A percentile compares a stretch with the other conserved stretches of the same genome.
These are phyloP conservation scores for Lachancea quebecensis DNA, from an alignment of 805 yeast genomes.

Conservation along the genomic window DNA sequence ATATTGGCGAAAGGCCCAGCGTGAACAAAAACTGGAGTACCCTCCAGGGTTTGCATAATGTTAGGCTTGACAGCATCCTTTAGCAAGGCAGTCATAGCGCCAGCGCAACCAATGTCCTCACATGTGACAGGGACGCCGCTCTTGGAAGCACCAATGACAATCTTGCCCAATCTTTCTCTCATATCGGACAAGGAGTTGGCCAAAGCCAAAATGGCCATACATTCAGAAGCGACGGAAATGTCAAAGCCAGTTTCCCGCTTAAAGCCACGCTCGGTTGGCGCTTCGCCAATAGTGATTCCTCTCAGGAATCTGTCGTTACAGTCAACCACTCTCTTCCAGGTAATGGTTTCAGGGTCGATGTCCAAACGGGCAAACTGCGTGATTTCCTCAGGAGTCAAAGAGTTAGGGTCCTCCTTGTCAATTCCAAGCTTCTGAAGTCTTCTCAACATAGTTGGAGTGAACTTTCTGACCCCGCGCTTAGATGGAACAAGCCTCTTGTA, in stretches of 20 bases:
- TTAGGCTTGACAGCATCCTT: constrained; percentile 82
- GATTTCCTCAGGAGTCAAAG: constrained; percentile 62
- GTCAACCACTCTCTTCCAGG: constrained; percentile 80
- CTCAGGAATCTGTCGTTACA: constrained; percentile 76
- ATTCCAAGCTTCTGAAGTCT: constrained; percentile 66
- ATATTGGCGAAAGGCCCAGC: constrained; percentile 89
- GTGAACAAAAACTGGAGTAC: constrained; percentile 81
- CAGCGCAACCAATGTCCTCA: constrained; percentile 81
- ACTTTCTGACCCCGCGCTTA: constrained; percentile 61
- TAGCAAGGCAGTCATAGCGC: constrained; percentile 74
- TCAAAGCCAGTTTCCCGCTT: constrained; percentile 73
- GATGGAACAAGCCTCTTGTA: constrained; percentile 71
- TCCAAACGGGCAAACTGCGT: constrained; percentile 59
- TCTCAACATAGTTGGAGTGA: constrained; percentile 60
- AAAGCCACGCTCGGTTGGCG: constrained; percentile 72
- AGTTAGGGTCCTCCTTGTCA: constrained; percentile 62
- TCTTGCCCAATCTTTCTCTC: constrained; percentile 66
- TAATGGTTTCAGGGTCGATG: constrained; percentile 71
- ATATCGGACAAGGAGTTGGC: constrained; percentile 63
- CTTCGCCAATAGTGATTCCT: constrained; percentile 73
- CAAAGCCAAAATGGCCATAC: constrained; percentile 79
- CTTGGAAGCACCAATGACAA: constrained; percentile 65
- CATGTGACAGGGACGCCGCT: constrained; percentile 71
- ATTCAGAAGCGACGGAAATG: constrained; percentile 77
- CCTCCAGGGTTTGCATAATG: constrained; percentile 82